Conservation (phyloP, 2,329 filamentous ascomycete species). For the Dendryphion nanum region DNA sequence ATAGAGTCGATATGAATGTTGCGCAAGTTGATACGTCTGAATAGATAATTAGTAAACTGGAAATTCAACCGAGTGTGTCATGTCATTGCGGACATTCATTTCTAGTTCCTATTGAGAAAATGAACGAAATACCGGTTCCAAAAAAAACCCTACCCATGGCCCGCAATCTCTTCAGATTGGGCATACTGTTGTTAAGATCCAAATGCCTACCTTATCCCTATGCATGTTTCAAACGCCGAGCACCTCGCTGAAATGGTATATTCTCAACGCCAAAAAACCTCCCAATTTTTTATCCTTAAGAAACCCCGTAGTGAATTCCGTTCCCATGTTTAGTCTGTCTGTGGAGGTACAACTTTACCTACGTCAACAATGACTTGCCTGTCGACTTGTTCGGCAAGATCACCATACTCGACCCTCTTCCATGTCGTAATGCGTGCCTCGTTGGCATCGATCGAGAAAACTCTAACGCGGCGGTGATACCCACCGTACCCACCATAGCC, state of each 20-base stretch:
- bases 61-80: no score
- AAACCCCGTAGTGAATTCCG: not conserved
- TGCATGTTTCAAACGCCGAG: no score
- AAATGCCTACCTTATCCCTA: no score
- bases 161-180: no score
- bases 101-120: no score
- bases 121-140: no score
- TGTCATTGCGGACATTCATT: no score
- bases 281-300: conserved; percentile 1
- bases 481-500: conserved; percentile 91
- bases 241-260: conserved; percentile 8
- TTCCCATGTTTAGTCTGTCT: conserved; percentile 2
- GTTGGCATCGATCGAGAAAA: conserved; percentile 94
- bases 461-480: conserved; percentile 77
- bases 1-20: no score
- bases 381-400: conserved; percentile 52
- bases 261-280: not conserved
- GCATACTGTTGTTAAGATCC: no score
- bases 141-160: no score
- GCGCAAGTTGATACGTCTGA: no score
- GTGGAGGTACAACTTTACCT: conserved; percentile 44
- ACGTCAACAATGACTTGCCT: conserved; percentile 62
- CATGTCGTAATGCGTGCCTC: conserved; percentile 85
- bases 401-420: conserved; percentile 76
- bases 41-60: no score